phyloP scores from a whole-genome alignment of 495 filamentous ascomycete species.

The Aspergillus panamensis region DNA sequence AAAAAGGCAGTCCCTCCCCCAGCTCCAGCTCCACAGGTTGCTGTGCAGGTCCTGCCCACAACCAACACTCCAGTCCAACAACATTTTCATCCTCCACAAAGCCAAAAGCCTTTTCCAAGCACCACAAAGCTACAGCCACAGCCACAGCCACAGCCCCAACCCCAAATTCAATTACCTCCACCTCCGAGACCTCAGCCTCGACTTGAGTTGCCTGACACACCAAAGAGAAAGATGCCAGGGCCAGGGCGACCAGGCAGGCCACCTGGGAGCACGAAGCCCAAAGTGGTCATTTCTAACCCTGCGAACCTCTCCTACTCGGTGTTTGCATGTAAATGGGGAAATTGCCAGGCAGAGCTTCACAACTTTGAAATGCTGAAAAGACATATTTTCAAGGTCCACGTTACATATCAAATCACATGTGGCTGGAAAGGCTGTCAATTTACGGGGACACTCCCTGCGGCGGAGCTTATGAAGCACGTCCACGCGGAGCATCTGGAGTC shows the following conservation, averaged over 20 bases:
- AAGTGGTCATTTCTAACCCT: conserved; percentile 12
- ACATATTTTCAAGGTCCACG: conserved; percentile 60
- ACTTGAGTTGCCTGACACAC: conserved; percentile 6
- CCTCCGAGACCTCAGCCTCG: neutral
- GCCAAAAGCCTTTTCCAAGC: neutral
- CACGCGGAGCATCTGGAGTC: conserved; percentile 55
- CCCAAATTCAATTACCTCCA: neutral
- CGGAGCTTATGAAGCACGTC: conserved; percentile 58
- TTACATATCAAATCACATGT: conserved; percentile 32
- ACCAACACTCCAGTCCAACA: neutral
- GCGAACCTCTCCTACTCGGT: conserved; percentile 33
- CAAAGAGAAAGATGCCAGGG: conserved; percentile 12
- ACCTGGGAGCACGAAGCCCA: conserved; percentile 12
- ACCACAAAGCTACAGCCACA: neutral
- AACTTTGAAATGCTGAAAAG: conserved; percentile 67
- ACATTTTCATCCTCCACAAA: neutral
- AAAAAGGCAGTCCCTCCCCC: neutral
- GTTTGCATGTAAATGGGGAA: conserved; percentile 61
- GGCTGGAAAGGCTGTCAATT: conserved; percentile 33
- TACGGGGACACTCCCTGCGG: conserved; percentile 25
- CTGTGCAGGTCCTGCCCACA: neutral
- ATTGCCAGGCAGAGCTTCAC: conserved; percentile 67
- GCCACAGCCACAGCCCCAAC: neutral
- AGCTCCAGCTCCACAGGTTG: conserved; percentile 6
- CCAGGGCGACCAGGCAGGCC: conserved; percentile 23